phyloP scores from a whole-genome alignment of 257 asterid species.

The Prunella vulgaris region DNA sequence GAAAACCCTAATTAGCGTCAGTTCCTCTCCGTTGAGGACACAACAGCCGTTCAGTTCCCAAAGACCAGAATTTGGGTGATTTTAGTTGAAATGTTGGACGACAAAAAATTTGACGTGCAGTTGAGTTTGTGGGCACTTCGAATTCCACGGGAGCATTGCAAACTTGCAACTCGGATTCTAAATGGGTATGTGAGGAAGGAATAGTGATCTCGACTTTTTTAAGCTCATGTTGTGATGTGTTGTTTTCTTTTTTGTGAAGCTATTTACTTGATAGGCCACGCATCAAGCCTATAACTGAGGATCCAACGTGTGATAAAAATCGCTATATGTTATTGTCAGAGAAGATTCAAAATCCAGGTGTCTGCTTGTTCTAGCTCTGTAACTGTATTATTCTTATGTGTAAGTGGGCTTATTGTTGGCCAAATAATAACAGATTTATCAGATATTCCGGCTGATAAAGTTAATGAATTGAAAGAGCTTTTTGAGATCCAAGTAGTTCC shows the following conservation, averaged over 20 bases:
- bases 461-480: constrained; percentile 61
- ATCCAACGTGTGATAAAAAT: constrained; percentile 60
- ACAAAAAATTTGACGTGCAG: constrained; percentile 52
- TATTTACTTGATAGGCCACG: constrained; percentile 83
- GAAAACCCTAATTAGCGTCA: background rate
- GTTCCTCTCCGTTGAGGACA: background rate
- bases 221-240: background rate
- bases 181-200: constrained; percentile 48
- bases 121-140: constrained; percentile 72
- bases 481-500: constrained; percentile 75
- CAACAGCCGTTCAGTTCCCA: background rate
- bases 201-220: background rate
- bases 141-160: constrained; percentile 78
- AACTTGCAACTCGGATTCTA: constrained; percentile 62
- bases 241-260: constrained; percentile 32
- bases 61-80: background rate
- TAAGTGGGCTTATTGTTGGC: background rate
- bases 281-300: constrained; percentile 75
- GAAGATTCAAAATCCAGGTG: constrained; percentile 57
- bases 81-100: constrained; percentile 42
- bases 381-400: background rate
- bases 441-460: constrained; percentile 58
- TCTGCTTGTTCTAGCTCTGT: background rate
- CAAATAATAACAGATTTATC: constrained; percentile 57
- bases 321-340: constrained; percentile 78